These are phyloP conservation scores for Amborella trichopoda DNA, from an alignment of 164 flowering plant genomes.

Conservation along the genomic window DNA sequence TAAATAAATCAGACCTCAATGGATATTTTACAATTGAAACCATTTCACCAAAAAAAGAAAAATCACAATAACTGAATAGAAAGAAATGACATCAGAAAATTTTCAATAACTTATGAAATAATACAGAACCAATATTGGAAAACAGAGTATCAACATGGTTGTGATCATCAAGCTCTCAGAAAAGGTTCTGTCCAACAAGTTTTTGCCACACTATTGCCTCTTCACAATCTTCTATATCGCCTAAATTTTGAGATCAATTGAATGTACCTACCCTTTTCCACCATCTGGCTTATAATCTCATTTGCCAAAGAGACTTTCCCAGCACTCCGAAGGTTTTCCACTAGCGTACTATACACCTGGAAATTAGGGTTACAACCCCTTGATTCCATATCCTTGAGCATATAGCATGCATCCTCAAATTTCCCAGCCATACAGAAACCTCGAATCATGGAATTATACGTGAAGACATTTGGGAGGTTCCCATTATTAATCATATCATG, in stretches of 20 bases:
- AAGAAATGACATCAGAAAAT: too few species aligned
- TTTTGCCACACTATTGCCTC: background rate
- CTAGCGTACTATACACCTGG: slow-evolving; percentile 63
- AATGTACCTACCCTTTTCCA: slow-evolving; percentile 51
- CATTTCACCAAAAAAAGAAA: too few species aligned
- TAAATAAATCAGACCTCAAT: too few species aligned
- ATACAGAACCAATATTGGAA: too few species aligned
- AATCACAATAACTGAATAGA: too few species aligned
- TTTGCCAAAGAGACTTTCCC: slow-evolving; percentile 61
- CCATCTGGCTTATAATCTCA: slow-evolving; percentile 50
- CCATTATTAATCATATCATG: slow-evolving; percentile 61
- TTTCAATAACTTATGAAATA: too few species aligned
- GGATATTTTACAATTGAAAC: too few species aligned
- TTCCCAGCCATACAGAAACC: slow-evolving; percentile 67
- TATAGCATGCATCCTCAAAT: slow-evolving; percentile 53
- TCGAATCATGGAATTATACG: slow-evolving; percentile 89
- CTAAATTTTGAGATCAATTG: slow-evolving; percentile 44
- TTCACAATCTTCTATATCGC: slow-evolving; percentile 38
- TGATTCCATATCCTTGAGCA: slow-evolving; percentile 75
- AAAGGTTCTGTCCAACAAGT: too few species aligned
- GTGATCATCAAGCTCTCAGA: too few species aligned
- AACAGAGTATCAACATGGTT: too few species aligned
- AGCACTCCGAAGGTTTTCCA: slow-evolving; percentile 53
- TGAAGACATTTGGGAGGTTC: slow-evolving; percentile 74
- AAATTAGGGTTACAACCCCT: slow-evolving; percentile 86